These are phyloP conservation scores for Entomortierella parvispora DNA, from an alignment of 192 early-diverging fungal species.

Conservation along the genomic window DNA sequence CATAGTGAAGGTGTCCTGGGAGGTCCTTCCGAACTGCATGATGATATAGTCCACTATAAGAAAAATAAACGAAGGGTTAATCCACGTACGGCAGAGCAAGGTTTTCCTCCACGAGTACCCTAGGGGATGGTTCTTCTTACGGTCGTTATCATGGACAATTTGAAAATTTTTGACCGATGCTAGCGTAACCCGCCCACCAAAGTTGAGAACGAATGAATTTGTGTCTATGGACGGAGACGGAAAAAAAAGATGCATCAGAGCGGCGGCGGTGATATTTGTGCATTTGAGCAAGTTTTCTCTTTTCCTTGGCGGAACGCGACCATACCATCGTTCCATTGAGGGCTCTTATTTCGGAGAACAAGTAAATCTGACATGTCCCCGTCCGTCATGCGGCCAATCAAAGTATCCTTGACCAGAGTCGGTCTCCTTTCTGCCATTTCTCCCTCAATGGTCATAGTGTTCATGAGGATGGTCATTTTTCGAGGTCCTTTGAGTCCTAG, in stretches of 20 bases:
- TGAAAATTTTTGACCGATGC: conserved; percentile 98
- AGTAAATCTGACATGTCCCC: conserved; percentile 73
- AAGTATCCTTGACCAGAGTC: conserved; percentile 66
- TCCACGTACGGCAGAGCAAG: neutral
- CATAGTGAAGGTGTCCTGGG: conserved; percentile 82
- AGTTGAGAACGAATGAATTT: conserved; percentile 92
- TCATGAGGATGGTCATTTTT: conserved; percentile 88
- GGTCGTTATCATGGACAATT: conserved; percentile 91
- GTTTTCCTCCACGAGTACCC: neutral
- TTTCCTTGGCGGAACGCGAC: neutral
- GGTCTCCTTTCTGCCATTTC: conserved; percentile 65
- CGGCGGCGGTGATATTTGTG: too few relatives aligned
- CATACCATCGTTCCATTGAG: conserved; percentile 91
- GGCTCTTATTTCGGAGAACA: conserved; percentile 87
- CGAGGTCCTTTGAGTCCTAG: conserved; percentile 92
- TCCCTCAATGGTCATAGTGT: conserved; percentile 70
- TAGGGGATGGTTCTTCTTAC: conserved; percentile 68
- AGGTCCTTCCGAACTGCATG: conserved; percentile 92
- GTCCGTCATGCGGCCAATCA: conserved; percentile 65
- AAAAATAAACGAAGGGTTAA: neutral
- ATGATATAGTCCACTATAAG: conserved; percentile 87
- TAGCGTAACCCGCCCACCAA: conserved; percentile 86
- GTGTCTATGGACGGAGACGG: conserved; percentile 74
- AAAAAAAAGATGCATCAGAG: neutral
- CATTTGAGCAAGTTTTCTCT: neutral